Percentiles rank a stretch among this genome's conserved stretches.
Evolutionary conservation across 2,329 filamentous ascomycete species (phyloP).

Genomic region (Periconia sp.): DNA sequence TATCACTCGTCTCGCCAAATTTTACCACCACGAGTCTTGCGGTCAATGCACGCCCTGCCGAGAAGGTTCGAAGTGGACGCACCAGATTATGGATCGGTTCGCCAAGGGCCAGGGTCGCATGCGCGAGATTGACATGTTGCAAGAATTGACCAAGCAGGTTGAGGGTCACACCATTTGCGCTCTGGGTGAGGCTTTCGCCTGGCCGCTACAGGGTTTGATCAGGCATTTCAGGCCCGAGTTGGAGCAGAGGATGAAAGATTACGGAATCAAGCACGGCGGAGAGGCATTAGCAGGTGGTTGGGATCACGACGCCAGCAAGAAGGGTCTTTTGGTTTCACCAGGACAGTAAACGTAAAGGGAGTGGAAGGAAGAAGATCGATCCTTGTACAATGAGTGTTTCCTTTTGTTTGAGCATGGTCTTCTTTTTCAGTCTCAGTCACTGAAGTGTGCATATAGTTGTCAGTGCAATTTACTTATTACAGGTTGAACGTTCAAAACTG

Average conservation of each 20-base stretch:
- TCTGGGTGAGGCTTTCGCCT: conserved; percentile 95
- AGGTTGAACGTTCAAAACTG: not conserved
- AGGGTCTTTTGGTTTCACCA: conserved; percentile 84
- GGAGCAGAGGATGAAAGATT: conserved; percentile 85
- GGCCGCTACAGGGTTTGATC: conserved; percentile 97
- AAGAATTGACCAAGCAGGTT: conserved; percentile 98
- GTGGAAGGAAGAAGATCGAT: conserved; percentile 1
- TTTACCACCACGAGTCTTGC: conserved; percentile 98
- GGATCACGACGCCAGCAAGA: conserved; percentile 70
- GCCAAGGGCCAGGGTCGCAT: conserved; percentile 85
- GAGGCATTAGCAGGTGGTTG: conserved; percentile 83
- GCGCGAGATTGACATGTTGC: conserved; percentile 98
- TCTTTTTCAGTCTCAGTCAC: conserved; percentile 17
- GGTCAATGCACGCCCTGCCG: conserved; percentile 99
- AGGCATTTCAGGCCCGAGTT: conserved; percentile 97
- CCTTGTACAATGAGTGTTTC: conserved; percentile 34
- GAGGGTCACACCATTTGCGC: conserved; percentile 99
- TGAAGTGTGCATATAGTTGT: conserved; percentile 41
- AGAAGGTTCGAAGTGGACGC: conserved; percentile 98
- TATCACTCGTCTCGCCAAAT: conserved; percentile 89
- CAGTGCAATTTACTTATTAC: conserved; percentile 22
- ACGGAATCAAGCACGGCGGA: conserved; percentile 71
- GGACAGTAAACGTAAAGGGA: conserved; percentile 66
- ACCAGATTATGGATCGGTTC: conserved; percentile 98
- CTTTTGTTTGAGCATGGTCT: conserved; percentile 24